Evolutionary conservation across 2,329 filamentous ascomycete genomes (phyloP).

Genomic region (Ilyonectria mors-panacis): DNA sequence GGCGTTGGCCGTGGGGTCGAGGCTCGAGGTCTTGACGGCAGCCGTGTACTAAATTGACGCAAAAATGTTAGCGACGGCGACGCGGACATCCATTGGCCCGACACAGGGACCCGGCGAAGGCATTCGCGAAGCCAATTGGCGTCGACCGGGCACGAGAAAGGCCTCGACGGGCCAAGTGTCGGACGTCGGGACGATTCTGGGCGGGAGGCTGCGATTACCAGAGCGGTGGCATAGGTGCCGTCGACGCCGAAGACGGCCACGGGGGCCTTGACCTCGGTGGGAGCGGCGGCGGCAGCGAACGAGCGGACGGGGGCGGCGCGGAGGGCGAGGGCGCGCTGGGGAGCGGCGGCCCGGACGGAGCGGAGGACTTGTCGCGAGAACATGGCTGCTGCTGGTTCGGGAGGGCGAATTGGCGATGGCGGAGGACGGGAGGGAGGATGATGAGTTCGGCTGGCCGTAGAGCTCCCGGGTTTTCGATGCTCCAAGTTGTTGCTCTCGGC

Average conservation of each 20-base stretch:
- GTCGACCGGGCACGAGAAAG: neutral
- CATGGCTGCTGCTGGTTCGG: conserved; percentile 58
- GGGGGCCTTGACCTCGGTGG: conserved; percentile 83
- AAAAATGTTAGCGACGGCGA: conserved; percentile 46
- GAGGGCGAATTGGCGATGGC: conserved; percentile 35
- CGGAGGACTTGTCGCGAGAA: conserved; percentile 73
- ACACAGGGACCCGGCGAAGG: conserved; percentile 30
- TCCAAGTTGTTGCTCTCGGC: conserved; percentile 58
- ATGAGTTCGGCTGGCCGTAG: conserved; percentile 44
- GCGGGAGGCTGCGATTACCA: conserved; percentile 76
- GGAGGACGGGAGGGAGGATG: conserved; percentile 33
- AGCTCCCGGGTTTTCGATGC: conserved; percentile 50
- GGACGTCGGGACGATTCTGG: conserved; percentile 27
- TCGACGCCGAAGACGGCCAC: conserved; percentile 95
- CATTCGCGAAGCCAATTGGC: conserved; percentile 42
- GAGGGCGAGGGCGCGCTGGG: conserved; percentile 67
- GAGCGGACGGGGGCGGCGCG: conserved; percentile 74
- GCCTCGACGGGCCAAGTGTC: conserved; percentile 2
- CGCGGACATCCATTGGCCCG: conserved; percentile 45
- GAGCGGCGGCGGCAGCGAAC: conserved; percentile 82
- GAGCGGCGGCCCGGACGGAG: conserved; percentile 70
- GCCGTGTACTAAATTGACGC: conserved; percentile 86
- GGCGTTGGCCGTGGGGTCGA: conserved; percentile 89
- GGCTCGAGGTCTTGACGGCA: conserved; percentile 86
- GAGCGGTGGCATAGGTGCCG: conserved; percentile 97